Percentiles rank a stretch among this genome's conserved stretches.
Conservation (phyloP, 768 basidiomycete species). For the Boletus insuetus region DNA sequence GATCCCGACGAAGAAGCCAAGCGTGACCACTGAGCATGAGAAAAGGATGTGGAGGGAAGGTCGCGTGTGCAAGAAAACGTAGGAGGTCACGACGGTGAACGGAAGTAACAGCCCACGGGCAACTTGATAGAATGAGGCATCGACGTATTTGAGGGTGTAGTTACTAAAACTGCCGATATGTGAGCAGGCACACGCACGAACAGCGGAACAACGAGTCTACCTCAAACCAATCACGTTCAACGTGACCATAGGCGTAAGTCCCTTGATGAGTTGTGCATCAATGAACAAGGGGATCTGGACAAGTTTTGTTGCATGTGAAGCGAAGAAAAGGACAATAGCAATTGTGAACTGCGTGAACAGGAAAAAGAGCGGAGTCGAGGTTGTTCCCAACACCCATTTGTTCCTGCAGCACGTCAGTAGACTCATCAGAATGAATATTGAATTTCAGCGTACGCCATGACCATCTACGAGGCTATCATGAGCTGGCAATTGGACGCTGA, state of each 20-base stretch:
- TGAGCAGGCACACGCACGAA: not conserved
- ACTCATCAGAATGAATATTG: slow-evolving; percentile 15
- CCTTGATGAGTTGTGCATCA: slow-evolving; percentile 63
- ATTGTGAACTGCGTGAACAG: slow-evolving; percentile 77
- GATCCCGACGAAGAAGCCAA: slow-evolving; percentile 90
- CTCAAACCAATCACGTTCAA: slow-evolving; percentile 84
- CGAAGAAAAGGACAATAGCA: slow-evolving; percentile 71
- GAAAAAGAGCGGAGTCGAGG: slow-evolving; percentile 81
- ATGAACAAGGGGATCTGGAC: slow-evolving; percentile 67
- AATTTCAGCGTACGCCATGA: slow-evolving; percentile 67
- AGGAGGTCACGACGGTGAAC: slow-evolving; percentile 89
- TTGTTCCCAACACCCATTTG: slow-evolving; percentile 86
- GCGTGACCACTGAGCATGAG: slow-evolving; percentile 78
- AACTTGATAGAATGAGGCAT: slow-evolving; percentile 94
- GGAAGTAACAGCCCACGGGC: slow-evolving; percentile 93
- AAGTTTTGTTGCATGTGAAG: slow-evolving; percentile 59
- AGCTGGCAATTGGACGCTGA: not conserved
- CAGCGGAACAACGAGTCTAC: slow-evolving; percentile 39
- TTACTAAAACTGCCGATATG: slow-evolving; percentile 69
- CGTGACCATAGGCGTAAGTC: slow-evolving; percentile 69
- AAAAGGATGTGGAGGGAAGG: slow-evolving; percentile 74
- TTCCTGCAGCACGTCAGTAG: slow-evolving; percentile 47
- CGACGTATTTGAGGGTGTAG: slow-evolving; percentile 90
- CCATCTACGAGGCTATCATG: slow-evolving; percentile 56
- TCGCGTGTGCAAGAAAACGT: slow-evolving; percentile 67